These are phyloP conservation scores for Colletotrichum camelliae DNA, from an alignment of 2,329 filamentous ascomycete species.

Conservation along the genomic window DNA sequence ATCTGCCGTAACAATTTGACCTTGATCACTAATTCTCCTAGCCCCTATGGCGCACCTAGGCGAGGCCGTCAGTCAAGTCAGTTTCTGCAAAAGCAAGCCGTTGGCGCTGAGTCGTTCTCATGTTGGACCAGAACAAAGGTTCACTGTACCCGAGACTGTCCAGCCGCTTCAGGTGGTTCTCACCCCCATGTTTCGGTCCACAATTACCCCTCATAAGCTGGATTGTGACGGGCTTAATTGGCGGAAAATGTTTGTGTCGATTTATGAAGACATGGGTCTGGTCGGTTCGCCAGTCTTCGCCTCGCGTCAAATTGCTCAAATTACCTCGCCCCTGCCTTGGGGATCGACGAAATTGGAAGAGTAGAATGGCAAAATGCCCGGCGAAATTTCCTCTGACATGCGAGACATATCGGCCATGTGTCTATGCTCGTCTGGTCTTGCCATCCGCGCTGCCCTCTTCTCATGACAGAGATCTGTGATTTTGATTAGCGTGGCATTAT, in stretches of 20 bases:
- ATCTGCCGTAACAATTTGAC: neutral
- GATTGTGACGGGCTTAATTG: neutral
- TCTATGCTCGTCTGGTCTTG: neutral
- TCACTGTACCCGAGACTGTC: constrained; percentile 12
- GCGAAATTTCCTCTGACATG: neutral
- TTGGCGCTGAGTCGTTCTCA: neutral
- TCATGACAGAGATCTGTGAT: neutral
- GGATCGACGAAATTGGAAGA: neutral
- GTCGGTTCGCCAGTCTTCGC: neutral
- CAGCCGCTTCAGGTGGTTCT: neutral
- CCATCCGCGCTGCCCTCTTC: neutral
- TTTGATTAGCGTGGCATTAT: neutral
- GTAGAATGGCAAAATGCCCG: neutral
- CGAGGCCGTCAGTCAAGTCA: neutral
- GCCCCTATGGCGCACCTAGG: neutral
- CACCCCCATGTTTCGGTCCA: neutral
- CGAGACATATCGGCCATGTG: neutral
- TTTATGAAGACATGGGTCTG: neutral
- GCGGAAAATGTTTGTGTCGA: neutral
- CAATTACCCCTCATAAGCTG: constrained; percentile 14
- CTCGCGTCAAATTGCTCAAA: neutral
- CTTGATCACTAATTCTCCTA: neutral
- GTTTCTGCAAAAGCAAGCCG: neutral
- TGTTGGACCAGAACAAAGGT: neutral
- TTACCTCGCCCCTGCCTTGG: neutral